These are phyloP conservation scores for Penstemon newberryi DNA, from an alignment of 257 asterid genomes.

Conservation along the genomic window DNA sequence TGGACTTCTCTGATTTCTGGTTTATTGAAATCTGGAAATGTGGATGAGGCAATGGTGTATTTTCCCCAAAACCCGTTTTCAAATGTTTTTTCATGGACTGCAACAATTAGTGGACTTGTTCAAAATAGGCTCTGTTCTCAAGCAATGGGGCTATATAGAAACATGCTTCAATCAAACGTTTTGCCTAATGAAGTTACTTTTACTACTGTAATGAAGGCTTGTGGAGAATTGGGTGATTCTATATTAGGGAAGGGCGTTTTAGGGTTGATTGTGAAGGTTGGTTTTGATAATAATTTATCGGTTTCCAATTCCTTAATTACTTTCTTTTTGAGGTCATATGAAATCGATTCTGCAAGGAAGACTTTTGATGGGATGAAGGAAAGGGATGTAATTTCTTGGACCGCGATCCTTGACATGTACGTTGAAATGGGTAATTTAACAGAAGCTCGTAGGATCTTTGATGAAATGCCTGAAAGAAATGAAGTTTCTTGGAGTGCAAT, in stretches of 20 bases:
- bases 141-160: slow-evolving; percentile 49
- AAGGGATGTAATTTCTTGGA: slow-evolving; percentile 81
- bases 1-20: slow-evolving; percentile 80
- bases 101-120: slow-evolving; percentile 66
- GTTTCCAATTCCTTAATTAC: slow-evolving; percentile 71
- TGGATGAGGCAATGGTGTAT: slow-evolving; percentile 59
- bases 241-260: slow-evolving; percentile 55
- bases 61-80: slow-evolving; percentile 53
- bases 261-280: slow-evolving; percentile 57
- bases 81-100: slow-evolving; percentile 66
- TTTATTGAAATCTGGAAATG: slow-evolving; percentile 52
- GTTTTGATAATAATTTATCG: slow-evolving; percentile 47
- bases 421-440: slow-evolving; percentile 49
- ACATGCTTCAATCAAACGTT: slow-evolving; percentile 54
- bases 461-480: slow-evolving; percentile 72
- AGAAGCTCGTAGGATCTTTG: slow-evolving; percentile 63
- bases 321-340: slow-evolving; percentile 47
- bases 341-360: slow-evolving; percentile 47
- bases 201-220: slow-evolving; percentile 54
- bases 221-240: slow-evolving; percentile 57
- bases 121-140: slow-evolving; percentile 50
- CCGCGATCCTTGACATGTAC: slow-evolving; percentile 63
- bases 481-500: slow-evolving; percentile 81
- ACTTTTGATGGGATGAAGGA: slow-evolving; percentile 54
- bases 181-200: slow-evolving; percentile 72